phyloP scores from a whole-genome alignment of 2,329 filamentous ascomycete genomes.

The Fusarium equiseti region DNA sequence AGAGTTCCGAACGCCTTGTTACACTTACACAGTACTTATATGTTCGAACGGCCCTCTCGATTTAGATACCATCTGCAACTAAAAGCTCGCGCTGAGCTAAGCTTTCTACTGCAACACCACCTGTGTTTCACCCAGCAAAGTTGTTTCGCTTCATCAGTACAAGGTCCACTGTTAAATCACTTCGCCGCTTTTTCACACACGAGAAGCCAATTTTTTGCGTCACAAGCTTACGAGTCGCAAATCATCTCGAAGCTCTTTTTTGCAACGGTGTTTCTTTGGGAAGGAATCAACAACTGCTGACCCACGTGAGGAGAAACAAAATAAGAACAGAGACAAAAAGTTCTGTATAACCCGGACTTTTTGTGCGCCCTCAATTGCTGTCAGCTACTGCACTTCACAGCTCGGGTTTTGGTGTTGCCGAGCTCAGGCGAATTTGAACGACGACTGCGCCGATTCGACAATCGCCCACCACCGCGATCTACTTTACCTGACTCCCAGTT shows the following conservation, averaged over 20 bases:
- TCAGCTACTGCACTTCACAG: constrained; percentile 32
- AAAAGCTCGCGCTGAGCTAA: constrained; percentile 41
- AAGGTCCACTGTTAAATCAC: constrained; percentile 37
- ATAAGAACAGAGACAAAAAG: constrained; percentile 15
- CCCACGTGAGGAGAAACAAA: constrained; percentile 24
- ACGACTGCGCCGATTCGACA: constrained; percentile 10
- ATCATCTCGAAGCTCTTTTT: constrained; percentile 23
- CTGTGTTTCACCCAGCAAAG: constrained; percentile 28
- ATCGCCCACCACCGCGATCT: neutral
- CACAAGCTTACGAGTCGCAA: constrained; percentile 44
- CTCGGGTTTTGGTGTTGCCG: constrained; percentile 19
- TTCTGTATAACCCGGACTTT: constrained; percentile 27
- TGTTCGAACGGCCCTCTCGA: constrained; percentile 22
- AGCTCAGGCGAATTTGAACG: constrained; percentile 6
- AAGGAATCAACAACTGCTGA: constrained; percentile 18
- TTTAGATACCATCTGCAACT: constrained; percentile 23
- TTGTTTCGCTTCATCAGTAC: constrained; percentile 34
- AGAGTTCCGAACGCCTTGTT: constrained; percentile 33
- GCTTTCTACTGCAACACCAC: constrained; percentile 36
- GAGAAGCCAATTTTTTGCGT: constrained; percentile 37
- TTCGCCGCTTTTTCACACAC: constrained; percentile 33
- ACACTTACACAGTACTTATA: constrained; percentile 47
- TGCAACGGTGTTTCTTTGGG: constrained; percentile 20
- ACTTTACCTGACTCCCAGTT: neutral
- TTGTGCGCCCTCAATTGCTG: constrained; percentile 16